Conservation (phyloP, 2,329 filamentous ascomycete species). For the Colletotrichum acutatum region DNA sequence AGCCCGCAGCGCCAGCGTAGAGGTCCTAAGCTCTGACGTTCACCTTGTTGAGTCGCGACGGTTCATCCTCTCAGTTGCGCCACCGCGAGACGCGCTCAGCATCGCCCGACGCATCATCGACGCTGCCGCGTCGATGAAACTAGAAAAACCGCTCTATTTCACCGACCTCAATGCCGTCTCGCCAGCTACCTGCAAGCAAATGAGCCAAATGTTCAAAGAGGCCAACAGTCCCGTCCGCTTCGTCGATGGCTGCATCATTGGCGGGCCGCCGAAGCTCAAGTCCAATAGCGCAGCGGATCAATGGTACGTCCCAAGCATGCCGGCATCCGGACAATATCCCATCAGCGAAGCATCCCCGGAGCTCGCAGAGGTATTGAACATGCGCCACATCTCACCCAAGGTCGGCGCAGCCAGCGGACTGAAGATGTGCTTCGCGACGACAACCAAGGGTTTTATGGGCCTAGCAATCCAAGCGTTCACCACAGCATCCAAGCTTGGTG, state of each 20-base stretch:
- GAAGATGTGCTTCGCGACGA: constrained; percentile 73
- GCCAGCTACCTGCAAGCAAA: constrained; percentile 59
- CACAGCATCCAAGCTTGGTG: constrained; percentile 71
- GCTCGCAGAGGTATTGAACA: constrained; percentile 57
- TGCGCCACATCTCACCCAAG: constrained; percentile 57
- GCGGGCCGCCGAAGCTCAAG: constrained; percentile 57
- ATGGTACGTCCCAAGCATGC: constrained; percentile 57
- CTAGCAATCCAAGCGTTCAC: constrained; percentile 77
- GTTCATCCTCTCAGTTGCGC: constrained; percentile 74
- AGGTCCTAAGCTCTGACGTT: constrained; percentile 64
- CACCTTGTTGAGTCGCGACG: constrained; percentile 65
- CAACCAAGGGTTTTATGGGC: constrained; percentile 73
- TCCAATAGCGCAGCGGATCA: constrained; percentile 22
- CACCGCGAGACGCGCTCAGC: constrained; percentile 68
- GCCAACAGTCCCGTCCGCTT: constrained; percentile 56
- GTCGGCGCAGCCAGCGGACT: constrained; percentile 68
- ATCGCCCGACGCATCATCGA: constrained; percentile 69
- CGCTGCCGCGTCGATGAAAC: constrained; percentile 52
- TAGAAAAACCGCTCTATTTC: constrained; percentile 61
- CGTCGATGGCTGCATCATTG: constrained; percentile 69
- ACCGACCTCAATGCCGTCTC: constrained; percentile 75
- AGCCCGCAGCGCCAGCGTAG: constrained; percentile 62
- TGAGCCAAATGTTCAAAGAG: constrained; percentile 56
- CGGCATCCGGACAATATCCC: constrained; percentile 59
- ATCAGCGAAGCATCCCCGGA: constrained; percentile 52